Conservation (phyloP, 78 protist species). For the Polysphondylium violaceum region DNA sequence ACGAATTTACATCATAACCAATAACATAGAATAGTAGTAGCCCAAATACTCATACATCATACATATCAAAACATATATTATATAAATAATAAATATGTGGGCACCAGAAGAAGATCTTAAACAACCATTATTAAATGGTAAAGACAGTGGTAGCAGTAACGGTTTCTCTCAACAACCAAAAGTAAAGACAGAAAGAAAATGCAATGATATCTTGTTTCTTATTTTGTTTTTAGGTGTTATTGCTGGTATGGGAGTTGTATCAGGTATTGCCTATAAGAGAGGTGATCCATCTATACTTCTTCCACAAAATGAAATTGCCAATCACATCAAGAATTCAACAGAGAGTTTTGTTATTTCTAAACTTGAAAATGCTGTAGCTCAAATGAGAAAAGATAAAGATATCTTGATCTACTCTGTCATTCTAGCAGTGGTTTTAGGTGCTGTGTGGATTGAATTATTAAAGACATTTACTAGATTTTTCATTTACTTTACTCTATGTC, state of each 20-base stretch:
- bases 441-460: conserved; percentile 66
- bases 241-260: conserved; percentile 48
- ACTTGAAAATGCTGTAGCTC: conserved; percentile 71
- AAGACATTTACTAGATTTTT: conserved; percentile 65
- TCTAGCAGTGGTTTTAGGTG: conserved; percentile 46
- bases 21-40: no score
- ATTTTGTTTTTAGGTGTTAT: conserved; percentile 27
- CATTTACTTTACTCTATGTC: conserved; percentile 49
- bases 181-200: conserved; percentile 19
- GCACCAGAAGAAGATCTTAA: conserved; percentile 69
- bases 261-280: conserved; percentile 34
- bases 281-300: conserved; percentile 64
- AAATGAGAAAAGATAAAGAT: conserved; percentile 53
- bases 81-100: conserved; percentile 40
- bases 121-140: conserved; percentile 56
- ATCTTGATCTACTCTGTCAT: conserved; percentile 54
- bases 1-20: no score
- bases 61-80: background rate
- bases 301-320: conserved; percentile 15
- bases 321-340: background rate
- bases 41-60: no score
- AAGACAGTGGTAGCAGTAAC: background rate
- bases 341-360: conserved; percentile 32
- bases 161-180: background rate
- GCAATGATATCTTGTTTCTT: conserved; percentile 71